Evolutionary conservation across 2,329 filamentous ascomycete genomes (phyloP).

Genomic region (Remersonia thermophila): DNA sequence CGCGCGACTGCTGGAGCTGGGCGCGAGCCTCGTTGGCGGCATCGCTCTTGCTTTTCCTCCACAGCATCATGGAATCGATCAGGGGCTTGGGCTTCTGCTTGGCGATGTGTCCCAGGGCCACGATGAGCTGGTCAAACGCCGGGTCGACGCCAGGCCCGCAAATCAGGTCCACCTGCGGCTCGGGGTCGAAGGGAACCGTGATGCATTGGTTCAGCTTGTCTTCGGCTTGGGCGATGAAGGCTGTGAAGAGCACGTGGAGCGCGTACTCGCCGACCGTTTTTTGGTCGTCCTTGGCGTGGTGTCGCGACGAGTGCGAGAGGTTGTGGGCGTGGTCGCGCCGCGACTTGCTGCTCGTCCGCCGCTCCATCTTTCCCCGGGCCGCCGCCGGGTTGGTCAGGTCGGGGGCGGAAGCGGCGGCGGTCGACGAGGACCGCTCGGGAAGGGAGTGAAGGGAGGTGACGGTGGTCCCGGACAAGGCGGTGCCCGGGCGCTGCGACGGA

Average conservation of each 20-base stretch:
- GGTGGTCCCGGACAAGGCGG: slow-evolving; percentile 35
- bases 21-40: slow-evolving; percentile 58
- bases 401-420: slow-evolving; percentile 26
- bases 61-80: slow-evolving; percentile 96
- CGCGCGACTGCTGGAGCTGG: slow-evolving; percentile 42
- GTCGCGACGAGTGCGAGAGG: slow-evolving; percentile 62
- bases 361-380: slow-evolving; percentile 42
- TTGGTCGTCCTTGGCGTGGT: slow-evolving; percentile 59
- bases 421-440: slow-evolving; percentile 35
- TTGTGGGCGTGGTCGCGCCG: slow-evolving; percentile 63
- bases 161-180: slow-evolving; percentile 75
- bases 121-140: slow-evolving; percentile 86
- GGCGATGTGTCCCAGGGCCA: slow-evolving; percentile 85
- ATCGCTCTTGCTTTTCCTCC: slow-evolving; percentile 93
- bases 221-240: slow-evolving; percentile 95
- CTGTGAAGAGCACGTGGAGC: slow-evolving; percentile 89
- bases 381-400: slow-evolving; percentile 21
- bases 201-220: slow-evolving; percentile 88
- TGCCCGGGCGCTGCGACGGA: slow-evolving; percentile 30
- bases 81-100: slow-evolving; percentile 87
- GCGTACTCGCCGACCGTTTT: slow-evolving; percentile 98
- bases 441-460: slow-evolving; percentile 17
- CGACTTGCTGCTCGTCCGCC: slow-evolving; percentile 51
- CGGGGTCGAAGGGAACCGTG: slow-evolving; percentile 62
- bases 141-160: slow-evolving; percentile 83